These are phyloP conservation scores for Talaromyces sp. DNA, from an alignment of 2,329 filamentous ascomycete species.

Conservation along the genomic window DNA sequence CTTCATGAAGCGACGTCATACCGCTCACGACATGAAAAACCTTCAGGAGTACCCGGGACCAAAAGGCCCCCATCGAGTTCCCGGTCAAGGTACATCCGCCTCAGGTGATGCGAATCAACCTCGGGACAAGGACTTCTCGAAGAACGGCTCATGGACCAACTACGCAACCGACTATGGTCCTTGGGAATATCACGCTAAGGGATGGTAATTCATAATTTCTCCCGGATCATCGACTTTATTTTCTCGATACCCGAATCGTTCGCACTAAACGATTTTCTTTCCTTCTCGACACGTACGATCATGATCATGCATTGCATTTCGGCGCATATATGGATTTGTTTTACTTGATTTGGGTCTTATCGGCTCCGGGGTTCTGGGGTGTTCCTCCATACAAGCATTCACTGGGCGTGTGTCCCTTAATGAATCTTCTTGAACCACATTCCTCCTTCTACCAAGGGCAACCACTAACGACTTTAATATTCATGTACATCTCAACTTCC, in stretches of 20 bases:
- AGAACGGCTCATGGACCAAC: conserved; percentile 78
- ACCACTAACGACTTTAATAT: conserved; percentile 31
- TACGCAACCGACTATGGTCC: conserved; percentile 77
- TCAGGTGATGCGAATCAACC: conserved; percentile 37
- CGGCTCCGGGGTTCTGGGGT: conserved; percentile 15
- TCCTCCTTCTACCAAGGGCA: conserved; percentile 8
- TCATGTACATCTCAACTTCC: conserved; percentile 36
- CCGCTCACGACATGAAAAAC: conserved; percentile 86
- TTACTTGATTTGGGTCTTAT: conserved; percentile 25
- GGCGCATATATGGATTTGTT: conserved; percentile 37
- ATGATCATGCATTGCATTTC: conserved; percentile 44
- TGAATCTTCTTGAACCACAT: conserved; percentile 24
- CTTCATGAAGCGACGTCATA: conserved; percentile 85
- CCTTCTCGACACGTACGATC: conserved; percentile 37
- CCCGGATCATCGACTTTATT: neutral
- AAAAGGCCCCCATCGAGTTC: conserved; percentile 54
- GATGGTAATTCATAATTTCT: conserved; percentile 64
- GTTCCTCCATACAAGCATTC: conserved; percentile 30
- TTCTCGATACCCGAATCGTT: conserved; percentile 6
- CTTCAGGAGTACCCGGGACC: conserved; percentile 77
- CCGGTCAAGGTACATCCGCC: conserved; percentile 23
- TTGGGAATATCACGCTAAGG: conserved; percentile 82
- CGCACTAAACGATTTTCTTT: conserved; percentile 13
- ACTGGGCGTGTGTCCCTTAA: conserved; percentile 31
- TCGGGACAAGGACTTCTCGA: conserved; percentile 62